Base-by-base conservation (phyloP, 148 eudicot species). In the Polygonum aviculare region DNA sequence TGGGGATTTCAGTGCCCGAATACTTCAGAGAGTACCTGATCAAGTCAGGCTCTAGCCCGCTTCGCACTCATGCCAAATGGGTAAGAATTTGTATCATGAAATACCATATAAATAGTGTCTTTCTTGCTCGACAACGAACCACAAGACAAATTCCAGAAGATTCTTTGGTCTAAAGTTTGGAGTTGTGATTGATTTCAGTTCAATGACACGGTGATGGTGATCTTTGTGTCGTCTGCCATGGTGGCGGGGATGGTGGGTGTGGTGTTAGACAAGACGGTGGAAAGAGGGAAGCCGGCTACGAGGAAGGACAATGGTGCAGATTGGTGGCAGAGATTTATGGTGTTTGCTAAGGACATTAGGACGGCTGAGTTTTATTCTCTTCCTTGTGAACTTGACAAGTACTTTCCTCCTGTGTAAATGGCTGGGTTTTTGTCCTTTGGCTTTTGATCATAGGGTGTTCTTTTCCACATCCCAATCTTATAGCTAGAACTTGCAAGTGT, bases 271-370 rank as follows among this genome's bases (percentile, higher is more conserved):
- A 80, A 87, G 79, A 91, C 83, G 7, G 80, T 91, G 12, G 78
- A 79, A 2, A 74, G 82, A 0, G 84, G 81, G 59, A 82, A 81
- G 10, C 90, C 79, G 7, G 73, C 40, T 14, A 81, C 85, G 19
- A 82, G 86, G 39, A 88, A 85, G 35, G 91, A 90, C 39, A 90
- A 86, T 35, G 96, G 96, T 3, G 83, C 82, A 14, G 83, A 83
- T 0, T 91, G 91, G 96, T 91, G 94, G 96, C 94, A 88, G 40
- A 87, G 82, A 74, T 93, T 91, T 62, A 69, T 83, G 12, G 44
- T 77, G 36, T 91, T 91, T 40, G 69, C 84, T 12, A 85, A 81
- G 76, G 98, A 93, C 76, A 78, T 87, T 12, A 85, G 96, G 80
- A 93, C 85, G 48, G 80, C 87, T 82, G 96, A 93, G 51, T 91